Conservation (phyloP, 129 eudicot genomes). For the Artemisia tridentata region DNA sequence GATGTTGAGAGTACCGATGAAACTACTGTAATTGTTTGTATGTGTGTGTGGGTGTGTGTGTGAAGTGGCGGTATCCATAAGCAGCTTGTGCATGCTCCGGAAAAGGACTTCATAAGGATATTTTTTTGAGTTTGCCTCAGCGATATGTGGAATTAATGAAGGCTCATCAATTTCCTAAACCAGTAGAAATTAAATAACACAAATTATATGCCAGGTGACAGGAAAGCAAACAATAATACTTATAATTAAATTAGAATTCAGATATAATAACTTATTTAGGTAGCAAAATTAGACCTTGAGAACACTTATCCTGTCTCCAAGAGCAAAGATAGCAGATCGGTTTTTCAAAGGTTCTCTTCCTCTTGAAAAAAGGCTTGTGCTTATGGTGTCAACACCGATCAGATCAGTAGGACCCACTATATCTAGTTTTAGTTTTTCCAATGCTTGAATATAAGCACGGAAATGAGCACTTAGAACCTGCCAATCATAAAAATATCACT, state of each 20-base stretch:
- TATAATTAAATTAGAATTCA: neutral
- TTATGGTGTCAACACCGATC: slow-evolving; percentile 89
- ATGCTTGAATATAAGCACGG: slow-evolving; percentile 92
- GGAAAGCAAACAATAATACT: neutral
- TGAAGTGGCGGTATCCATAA: slow-evolving; percentile 98
- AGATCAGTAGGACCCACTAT: slow-evolving; percentile 91
- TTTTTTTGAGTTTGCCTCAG: slow-evolving; percentile 94
- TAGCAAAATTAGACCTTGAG: slow-evolving; percentile 59
- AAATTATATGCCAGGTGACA: slow-evolving; percentile 19
- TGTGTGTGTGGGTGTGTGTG: slow-evolving; percentile 9
- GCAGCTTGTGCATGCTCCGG: slow-evolving; percentile 98
- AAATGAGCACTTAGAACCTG: slow-evolving; percentile 97
- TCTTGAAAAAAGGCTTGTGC: slow-evolving; percentile 81
- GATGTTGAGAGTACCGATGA: too few relatives aligned
- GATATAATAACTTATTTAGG: neutral
- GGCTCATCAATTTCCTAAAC: slow-evolving; percentile 93
- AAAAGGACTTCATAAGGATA: slow-evolving; percentile 99
- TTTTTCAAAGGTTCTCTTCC: slow-evolving; percentile 95
- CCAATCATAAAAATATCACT: slow-evolving; percentile 6
- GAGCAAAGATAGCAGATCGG: slow-evolving; percentile 96
- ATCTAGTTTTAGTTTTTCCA: slow-evolving; percentile 83
- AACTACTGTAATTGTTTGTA: neutral
- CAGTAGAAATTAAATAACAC: slow-evolving; percentile 11
- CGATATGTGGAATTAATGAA: slow-evolving; percentile 95
- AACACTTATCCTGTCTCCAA: slow-evolving; percentile 86